Evolutionary conservation across 2,329 filamentous ascomycete genomes (phyloP), one percentile per base, ranked within the genome.

Genomic region (Phaeoacremonium minimum): DNA sequence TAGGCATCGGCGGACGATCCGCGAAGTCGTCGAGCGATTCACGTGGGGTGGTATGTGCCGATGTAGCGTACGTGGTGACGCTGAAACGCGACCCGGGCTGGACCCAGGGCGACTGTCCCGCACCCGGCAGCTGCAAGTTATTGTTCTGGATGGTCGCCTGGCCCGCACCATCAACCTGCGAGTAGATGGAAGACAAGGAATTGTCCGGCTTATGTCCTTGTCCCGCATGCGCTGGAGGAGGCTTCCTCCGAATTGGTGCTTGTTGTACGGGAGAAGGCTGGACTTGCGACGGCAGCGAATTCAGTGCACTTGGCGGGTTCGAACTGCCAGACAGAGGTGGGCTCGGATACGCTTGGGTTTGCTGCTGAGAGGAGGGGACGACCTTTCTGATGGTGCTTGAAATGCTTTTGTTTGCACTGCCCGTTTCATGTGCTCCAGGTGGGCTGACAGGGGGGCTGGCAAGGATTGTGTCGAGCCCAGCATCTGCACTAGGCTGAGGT

Each of bases 11-110:
- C 5, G 66, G 57, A 8, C 52, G 54, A 30, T 58, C 56, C 55
- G 49, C 35, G 33, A 38, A 33, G 35, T 47, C 53, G 36, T 63
- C 61, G 14, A 55, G 43, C 19, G 63, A 63, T 19, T 56, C 47
- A 33, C 57, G 63, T 36, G 60, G 66, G 14, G 59, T 64, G 11
- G 60, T 56, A 19, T 58, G 57, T 30, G 67, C 57, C 5, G 75
- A 72, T 3, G 77, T 75, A 16, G 73, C 69, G 49, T 75, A 80
- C 3, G 78, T 83, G 7, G 76, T 80, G 44, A 75, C 64, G 57
- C 79, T 85, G 55, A 83, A 85, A 31, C 75, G 73, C 33, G 78
- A 83, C 3, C 64, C 57, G 6, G 76, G 75, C 38, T 76, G 71
- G 11, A 63, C 58, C 64, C 69, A 71, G 26, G 70, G 33, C 11